phyloP scores from a whole-genome alignment of 345 rosid genomes.

The Corymbia maculata region DNA sequence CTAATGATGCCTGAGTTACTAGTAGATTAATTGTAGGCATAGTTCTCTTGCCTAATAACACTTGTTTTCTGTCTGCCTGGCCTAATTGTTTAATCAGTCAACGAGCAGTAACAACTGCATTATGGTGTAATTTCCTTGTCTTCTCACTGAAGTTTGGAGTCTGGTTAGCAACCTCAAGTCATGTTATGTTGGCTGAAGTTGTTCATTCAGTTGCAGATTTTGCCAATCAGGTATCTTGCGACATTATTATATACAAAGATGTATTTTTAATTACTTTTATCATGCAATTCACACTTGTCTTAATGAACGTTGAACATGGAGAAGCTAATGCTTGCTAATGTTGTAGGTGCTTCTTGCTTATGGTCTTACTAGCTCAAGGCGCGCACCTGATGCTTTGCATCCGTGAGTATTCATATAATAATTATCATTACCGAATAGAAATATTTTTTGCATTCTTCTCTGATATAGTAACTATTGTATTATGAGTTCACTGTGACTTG shows the following conservation, averaged over 20 bases:
- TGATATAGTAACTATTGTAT: background rate
- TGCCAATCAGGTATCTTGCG: constrained; percentile 78
- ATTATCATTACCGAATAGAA: background rate
- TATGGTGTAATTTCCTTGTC: constrained; percentile 96
- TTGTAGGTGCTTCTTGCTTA: constrained; percentile 92
- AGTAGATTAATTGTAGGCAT: background rate
- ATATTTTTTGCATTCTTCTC: background rate
- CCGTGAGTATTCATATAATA: constrained; percentile 46
- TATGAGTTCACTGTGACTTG: background rate
- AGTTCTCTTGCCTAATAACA: background rate
- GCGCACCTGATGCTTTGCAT: constrained; percentile 97
- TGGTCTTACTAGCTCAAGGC: constrained; percentile 95
- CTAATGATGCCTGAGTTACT: background rate
- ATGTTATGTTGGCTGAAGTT: constrained; percentile 94
- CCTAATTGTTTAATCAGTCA: constrained; percentile 36
- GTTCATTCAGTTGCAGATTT: constrained; percentile 93
- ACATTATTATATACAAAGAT: background rate
- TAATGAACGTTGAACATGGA: constrained; percentile 7
- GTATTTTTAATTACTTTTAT: background rate
- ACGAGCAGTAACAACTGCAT: constrained; percentile 92
- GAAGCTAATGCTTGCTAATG: constrained; percentile 32
- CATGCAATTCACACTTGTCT: background rate
- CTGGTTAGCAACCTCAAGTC: constrained; percentile 86
- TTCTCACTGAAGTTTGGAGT: constrained; percentile 95
- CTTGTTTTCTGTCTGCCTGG: background rate